A percentile compares a stretch with the other conserved stretches of the same genome.
Evolutionary conservation across 1,284 basidiomycete species (phyloP).

Genomic region (Malassezia obtusa): DNA sequence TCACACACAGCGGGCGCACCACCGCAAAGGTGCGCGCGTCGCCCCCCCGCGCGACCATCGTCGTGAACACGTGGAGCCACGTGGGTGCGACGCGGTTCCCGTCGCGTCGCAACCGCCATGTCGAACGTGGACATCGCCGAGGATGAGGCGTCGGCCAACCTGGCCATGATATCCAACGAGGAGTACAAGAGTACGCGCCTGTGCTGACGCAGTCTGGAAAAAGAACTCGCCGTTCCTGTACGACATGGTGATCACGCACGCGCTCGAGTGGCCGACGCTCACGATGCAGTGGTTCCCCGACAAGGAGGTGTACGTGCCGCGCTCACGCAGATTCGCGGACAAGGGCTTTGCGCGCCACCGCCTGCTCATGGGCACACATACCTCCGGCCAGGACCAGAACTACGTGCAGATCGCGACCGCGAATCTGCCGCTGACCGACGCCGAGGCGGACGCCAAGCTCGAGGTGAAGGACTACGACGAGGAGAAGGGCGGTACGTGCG

Average conservation of each 20-base stretch:
- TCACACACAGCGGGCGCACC: constrained; percentile 1
- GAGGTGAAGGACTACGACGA: constrained; percentile 77
- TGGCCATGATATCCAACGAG: constrained; percentile 41
- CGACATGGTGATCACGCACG: constrained; percentile 92
- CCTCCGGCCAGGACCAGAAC: constrained; percentile 86
- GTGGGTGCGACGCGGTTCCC: constrained; percentile 9
- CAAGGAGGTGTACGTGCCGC: constrained; percentile 65
- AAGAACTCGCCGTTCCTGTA: constrained; percentile 64
- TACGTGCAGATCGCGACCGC: constrained; percentile 87
- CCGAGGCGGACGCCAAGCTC: constrained; percentile 53
- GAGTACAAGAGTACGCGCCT: constrained; percentile 35
- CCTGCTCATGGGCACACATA: constrained; percentile 91
- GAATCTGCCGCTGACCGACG: constrained; percentile 65
- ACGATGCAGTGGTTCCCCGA: constrained; percentile 99
- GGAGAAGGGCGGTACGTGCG: constrained; percentile 57
- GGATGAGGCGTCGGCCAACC: constrained; percentile 34
- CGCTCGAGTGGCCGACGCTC: constrained; percentile 92
- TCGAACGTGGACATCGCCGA: constrained; percentile 29
- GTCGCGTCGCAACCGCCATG: constrained; percentile 17
- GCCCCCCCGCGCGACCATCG: background rate
- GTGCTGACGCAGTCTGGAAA: constrained; percentile 37
- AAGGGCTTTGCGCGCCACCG: constrained; percentile 88
- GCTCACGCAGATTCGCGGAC: no score
- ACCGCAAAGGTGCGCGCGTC: background rate
- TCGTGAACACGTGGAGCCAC: constrained; percentile 14